Base-by-base conservation (phyloP, 2,329 filamentous ascomycete species). In the Arthrobotrys musiformis region DNA sequence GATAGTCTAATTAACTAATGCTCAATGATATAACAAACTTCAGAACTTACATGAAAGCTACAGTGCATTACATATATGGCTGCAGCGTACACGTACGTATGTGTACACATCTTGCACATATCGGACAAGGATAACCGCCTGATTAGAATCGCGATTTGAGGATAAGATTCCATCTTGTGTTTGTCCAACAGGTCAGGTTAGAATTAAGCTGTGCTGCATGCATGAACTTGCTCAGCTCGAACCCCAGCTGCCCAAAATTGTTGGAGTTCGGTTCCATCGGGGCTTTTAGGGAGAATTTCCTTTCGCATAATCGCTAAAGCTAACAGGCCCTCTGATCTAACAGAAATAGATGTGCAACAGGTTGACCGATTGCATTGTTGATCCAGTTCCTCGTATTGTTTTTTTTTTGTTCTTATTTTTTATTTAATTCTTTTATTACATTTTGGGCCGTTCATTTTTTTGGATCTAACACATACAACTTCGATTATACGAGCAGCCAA, bases 171-270 rank as follows among this genome's bases (percentile, higher is more conserved):
- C 50, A 73, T 66, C 40, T 66, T 50, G 58, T 72, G 60, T 63
- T 72, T 72, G 68, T 64, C 58, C 35, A 66, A 72, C 68, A 58
- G 42, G 68, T 48, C 33, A 30, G 35, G 48, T 56, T 72, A 22
- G 63, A 67, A 56, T 58, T 60, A 69, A 69, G 64, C 48, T 67
- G 64, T 69, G 30, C 52, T 69, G 52, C 64, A 60, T 67, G 62
- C 62, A 66, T 46, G 40, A 35, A 50, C 42, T 19, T 64, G 24
- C 48, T 40, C 61, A 68, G 48, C 33, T 58, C 24, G 24, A 58
- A 44, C 15, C 35, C 48, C 50, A 33, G 63, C 24, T 56, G 50
- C 63, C 63, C 48, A 52, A 37, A 66, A 8, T 9, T 66, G 26
- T 72, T 72, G 60, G 58, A 64, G 33, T 44, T 67, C 69, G 69